Conservation (phyloP, 1,139 yeast genomes). For the Yamadazyma blattariae region DNA sequence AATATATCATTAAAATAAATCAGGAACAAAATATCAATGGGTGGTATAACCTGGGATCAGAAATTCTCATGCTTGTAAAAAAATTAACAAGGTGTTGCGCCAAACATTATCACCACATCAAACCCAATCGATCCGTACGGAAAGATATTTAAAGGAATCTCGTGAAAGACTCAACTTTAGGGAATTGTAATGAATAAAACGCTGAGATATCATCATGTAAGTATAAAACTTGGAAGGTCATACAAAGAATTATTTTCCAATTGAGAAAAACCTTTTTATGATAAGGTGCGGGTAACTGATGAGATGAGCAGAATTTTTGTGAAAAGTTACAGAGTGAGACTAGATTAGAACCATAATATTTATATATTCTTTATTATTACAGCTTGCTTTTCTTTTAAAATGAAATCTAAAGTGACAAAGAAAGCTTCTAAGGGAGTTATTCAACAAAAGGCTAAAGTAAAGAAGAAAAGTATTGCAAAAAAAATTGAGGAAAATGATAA, state of each 20-base stretch:
- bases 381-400: too few relatives aligned
- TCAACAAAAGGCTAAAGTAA: too few relatives aligned
- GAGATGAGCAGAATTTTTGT: conserved; percentile 6
- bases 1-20: too few relatives aligned
- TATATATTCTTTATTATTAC: too few relatives aligned
- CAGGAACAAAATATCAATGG: too few relatives aligned
- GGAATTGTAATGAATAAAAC: conserved; percentile 49
- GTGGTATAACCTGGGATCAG: conserved; percentile 35
- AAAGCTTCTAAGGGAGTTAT: neutral
- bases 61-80: conserved; percentile 47
- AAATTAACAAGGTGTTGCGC: conserved; percentile 66
- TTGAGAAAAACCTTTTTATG: conserved; percentile 4
- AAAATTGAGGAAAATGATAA: too few relatives aligned
- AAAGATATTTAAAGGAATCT: conserved; percentile 38
- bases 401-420: too few relatives aligned
- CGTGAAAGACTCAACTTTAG: conserved; percentile 41
- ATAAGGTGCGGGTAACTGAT: conserved; percentile 7
- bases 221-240: conserved; percentile 57
- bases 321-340: conserved; percentile 19
- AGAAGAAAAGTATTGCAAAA: too few relatives aligned
- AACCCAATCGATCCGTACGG: conserved; percentile 44
- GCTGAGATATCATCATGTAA: conserved; percentile 63
- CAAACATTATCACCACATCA: conserved; percentile 57
- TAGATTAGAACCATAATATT: too few relatives aligned
- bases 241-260: conserved; percentile 20